Base-by-base conservation (phyloP, 352 stramenopile species). In the Phytophthora citrophthora region DNA sequence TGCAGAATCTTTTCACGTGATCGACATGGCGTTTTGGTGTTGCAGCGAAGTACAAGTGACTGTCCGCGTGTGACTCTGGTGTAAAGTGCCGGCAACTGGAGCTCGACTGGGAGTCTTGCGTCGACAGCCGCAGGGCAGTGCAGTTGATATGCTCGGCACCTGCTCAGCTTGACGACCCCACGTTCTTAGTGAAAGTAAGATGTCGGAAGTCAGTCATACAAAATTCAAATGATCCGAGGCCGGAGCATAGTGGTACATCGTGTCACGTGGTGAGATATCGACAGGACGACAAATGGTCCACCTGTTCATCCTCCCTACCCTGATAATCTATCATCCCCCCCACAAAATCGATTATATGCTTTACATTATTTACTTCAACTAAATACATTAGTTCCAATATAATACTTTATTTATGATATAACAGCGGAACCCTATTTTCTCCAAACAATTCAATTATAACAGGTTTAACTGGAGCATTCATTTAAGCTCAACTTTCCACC, bases 61-160 rank as follows among this genome's bases (percentile, higher is more conserved):
- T 13, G 31, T 15, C 20, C 34, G 24, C 51, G 60, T 71, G 56
- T 71, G 63, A 71, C 63, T 71, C 63, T 52, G 20, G 23, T 16
- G 40, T 57, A 61, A 66, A 61, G 55, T 59, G 46, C 20, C 32
- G 40, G 40, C 15, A 36, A n/a, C 24, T 47, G 43, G 11, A 32
- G 23, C 18, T 29, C 53, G 41, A 41, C 36, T 13, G 29, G 8
- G 29, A 34, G 29, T 34, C 29, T 12, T 1, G 8, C 8, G 29
- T 3, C 29, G 29, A 34, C 43, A 51, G 20, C 40, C 31, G n/a
- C 39, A 44, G 10, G 16, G 36, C 36, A 43, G 15, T 23, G 16
- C 24, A 16, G 26, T 16, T 49, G 61, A 64, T 62, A 13, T 15
- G 52, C 13, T 23, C 8, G 41, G 59, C 59, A 61, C 57, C 15